These are phyloP conservation scores for Daldinia sp. DNA, from an alignment of 2,329 filamentous ascomycete species.

Conservation along the genomic window DNA sequence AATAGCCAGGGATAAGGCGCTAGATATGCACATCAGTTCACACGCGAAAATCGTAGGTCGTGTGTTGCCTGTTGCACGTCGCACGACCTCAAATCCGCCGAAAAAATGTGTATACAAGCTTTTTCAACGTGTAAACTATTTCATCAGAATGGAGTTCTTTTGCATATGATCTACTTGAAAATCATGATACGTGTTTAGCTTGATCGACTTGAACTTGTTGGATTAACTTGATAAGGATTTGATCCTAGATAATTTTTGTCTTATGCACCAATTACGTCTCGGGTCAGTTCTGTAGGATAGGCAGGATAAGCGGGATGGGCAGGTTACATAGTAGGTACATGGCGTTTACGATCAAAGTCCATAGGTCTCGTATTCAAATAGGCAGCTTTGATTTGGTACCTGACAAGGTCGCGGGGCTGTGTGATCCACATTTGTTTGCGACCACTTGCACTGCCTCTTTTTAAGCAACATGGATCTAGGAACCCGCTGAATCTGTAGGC, in stretches of 20 bases:
- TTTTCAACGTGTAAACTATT: no score
- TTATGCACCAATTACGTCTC: not conserved
- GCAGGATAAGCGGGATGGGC: no score
- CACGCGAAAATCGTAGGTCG: not conserved
- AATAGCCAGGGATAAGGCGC: not conserved
- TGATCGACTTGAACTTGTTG: no score
- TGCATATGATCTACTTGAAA: no score
- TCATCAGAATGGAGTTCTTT: no score
- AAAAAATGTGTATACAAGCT: no score
- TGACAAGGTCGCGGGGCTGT: constrained; percentile 23
- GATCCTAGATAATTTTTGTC: not conserved
- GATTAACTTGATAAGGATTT: not conserved
- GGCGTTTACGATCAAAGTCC: not conserved
- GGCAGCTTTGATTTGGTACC: constrained; percentile 16
- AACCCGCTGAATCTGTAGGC: not conserved
- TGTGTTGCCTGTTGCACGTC: not conserved
- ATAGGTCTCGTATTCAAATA: constrained; percentile 21
- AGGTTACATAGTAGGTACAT: not conserved
- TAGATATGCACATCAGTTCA: not conserved
- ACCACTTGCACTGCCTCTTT: constrained; percentile 14
- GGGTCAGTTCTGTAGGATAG: not conserved
- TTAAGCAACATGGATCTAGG: not conserved
- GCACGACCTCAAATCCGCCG: not conserved
- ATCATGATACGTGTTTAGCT: not conserved
- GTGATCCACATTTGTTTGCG: constrained; percentile 14